Conservation (phyloP, 495 filamentous ascomycete species). For the Sporormia fimetaria region DNA sequence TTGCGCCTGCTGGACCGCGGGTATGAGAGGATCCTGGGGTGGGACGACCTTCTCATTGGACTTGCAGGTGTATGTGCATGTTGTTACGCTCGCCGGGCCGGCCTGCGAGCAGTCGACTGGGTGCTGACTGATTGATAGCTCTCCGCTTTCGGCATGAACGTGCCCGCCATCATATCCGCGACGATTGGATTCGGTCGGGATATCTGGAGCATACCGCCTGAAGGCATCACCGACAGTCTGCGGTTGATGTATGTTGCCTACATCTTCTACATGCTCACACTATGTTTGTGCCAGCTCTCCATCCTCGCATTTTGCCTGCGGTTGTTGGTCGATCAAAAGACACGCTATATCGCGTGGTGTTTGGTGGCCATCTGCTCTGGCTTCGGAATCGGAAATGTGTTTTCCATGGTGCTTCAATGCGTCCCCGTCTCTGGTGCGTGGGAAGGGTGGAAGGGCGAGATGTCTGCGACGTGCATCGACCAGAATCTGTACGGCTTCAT, state of each 20-base stretch:
- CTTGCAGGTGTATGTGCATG: background rate
- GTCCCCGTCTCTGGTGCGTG: conserved; percentile 31
- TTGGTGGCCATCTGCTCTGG: conserved; percentile 25
- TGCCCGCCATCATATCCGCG: conserved; percentile 1
- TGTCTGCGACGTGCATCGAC: conserved; percentile 2
- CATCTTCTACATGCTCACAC: conserved; percentile 27
- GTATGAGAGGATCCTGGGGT: background rate
- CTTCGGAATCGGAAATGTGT: conserved; percentile 28
- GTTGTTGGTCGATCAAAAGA: conserved; percentile 27
- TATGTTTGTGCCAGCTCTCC: conserved; percentile 35
- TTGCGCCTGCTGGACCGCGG: conserved; percentile 4
- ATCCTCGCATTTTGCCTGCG: conserved; percentile 34
- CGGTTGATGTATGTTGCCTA: conserved; percentile 25
- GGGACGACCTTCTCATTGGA: conserved; percentile 6
- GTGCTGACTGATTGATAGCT: background rate
- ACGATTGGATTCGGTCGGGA: conserved; percentile 7
- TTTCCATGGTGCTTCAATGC: conserved; percentile 33
- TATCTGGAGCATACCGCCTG: conserved; percentile 6
- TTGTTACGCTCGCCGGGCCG: no score
- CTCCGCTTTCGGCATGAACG: background rate
- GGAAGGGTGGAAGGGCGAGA: conserved; percentile 29
- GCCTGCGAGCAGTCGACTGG: background rate
- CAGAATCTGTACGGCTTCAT: conserved; percentile 1
- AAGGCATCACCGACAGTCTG: conserved; percentile 7
- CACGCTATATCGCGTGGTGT: conserved; percentile 24